Evolutionary conservation across 176 grass and related monocot species (phyloP).

Genomic region (Oryza longistaminata): DNA sequence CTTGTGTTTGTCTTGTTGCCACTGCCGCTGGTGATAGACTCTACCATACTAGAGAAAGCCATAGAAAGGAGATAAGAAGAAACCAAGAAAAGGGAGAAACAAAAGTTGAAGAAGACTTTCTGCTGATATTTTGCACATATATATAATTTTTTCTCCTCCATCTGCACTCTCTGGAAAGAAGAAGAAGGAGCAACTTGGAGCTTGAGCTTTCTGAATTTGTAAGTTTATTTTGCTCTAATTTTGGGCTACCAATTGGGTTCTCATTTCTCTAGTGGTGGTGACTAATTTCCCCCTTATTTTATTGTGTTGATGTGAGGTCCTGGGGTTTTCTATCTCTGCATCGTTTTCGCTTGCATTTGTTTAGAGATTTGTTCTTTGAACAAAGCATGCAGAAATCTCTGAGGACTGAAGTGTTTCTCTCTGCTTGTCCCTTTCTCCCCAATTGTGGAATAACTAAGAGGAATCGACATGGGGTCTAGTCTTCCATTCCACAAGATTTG

Average conservation of each 20-base stretch:
- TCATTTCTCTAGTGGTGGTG: not conserved
- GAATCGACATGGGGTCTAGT: slow-evolving; percentile 28
- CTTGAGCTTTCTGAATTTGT: slow-evolving; percentile 29
- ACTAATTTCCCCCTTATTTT: slow-evolving; percentile 20
- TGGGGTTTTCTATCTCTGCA: slow-evolving; percentile 31
- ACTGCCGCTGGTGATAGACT: slow-evolving; percentile 9
- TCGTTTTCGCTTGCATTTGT: slow-evolving; percentile 35
- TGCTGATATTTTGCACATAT: not conserved
- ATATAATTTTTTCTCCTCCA: not conserved
- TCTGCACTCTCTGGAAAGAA: not conserved
- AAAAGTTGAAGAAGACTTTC: slow-evolving; percentile 24
- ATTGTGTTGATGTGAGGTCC: slow-evolving; percentile 29
- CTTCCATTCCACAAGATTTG: slow-evolving; percentile 35
- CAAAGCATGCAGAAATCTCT: slow-evolving; percentile 21
- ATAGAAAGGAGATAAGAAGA: slow-evolving; percentile 43
- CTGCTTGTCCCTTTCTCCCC: slow-evolving; percentile 32
- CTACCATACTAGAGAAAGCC: slow-evolving; percentile 14
- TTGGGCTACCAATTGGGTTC: not conserved
- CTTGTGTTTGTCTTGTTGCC: slow-evolving; percentile 44
- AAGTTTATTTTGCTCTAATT: not conserved
- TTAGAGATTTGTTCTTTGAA: slow-evolving; percentile 21
- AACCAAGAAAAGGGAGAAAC: not conserved
- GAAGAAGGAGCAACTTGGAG: not conserved
- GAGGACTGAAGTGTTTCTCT: not conserved
- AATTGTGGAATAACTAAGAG: slow-evolving; percentile 11